Percentiles rank a stretch among this genome's conserved stretches.
phyloP scores from a whole-genome alignment of 495 filamentous ascomycete genomes.

The Penicillium goetzii region DNA sequence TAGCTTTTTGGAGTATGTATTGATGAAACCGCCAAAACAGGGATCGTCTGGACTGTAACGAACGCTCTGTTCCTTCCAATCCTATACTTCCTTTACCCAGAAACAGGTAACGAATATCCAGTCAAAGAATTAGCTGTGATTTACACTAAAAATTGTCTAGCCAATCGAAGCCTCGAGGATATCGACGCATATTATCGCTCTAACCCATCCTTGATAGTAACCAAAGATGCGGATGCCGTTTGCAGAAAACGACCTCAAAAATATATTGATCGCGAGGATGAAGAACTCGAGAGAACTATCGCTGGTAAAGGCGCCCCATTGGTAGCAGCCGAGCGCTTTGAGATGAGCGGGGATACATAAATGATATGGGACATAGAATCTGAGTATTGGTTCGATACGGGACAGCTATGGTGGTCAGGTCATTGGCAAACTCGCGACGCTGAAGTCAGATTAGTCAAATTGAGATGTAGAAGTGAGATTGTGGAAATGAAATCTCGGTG shows the following conservation, averaged over 20 bases:
- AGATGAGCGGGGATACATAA: neutral
- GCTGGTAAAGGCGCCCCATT: neutral
- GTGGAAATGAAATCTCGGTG: too few relatives aligned
- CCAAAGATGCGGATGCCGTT: neutral
- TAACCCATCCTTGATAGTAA: neutral
- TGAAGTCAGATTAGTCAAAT: too few relatives aligned
- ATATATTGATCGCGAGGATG: neutral
- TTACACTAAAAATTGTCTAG: neutral
- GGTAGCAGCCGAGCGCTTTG: neutral
- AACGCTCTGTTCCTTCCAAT: neutral
- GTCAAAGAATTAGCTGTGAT: neutral
- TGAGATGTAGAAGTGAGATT: too few relatives aligned
- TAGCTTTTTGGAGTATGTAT: neutral
- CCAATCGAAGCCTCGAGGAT: neutral
- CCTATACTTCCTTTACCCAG: neutral
- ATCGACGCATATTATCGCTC: neutral
- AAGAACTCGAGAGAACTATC: conserved; percentile 8
- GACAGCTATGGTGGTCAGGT: neutral
- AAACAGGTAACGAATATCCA: neutral
- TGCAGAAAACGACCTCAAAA: neutral
- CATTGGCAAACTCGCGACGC: too few relatives aligned
- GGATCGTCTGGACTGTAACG: neutral
- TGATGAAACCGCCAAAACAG: neutral
- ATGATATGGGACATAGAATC: neutral
- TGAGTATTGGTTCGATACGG: neutral